Percentiles rank a stretch among this genome's conserved stretches.
Evolutionary conservation across 768 basidiomycete genomes (phyloP).

Genomic region (Suillus spraguei): DNA sequence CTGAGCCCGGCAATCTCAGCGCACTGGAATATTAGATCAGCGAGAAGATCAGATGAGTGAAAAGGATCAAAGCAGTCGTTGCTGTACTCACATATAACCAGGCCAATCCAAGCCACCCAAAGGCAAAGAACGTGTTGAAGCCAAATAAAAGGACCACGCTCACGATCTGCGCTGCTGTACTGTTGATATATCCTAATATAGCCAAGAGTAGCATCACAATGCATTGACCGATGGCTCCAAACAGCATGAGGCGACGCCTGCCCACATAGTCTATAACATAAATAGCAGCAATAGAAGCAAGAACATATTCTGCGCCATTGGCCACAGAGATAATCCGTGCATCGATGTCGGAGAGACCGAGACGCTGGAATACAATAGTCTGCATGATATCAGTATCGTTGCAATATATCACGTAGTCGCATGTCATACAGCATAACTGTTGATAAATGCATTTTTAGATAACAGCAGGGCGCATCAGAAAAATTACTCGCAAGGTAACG

Average conservation of each 20-base stretch:
- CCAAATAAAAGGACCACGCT: slow-evolving; percentile 31
- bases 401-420: background rate
- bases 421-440: slow-evolving; percentile 17
- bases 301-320: slow-evolving; percentile 43
- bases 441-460: background rate
- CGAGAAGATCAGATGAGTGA: background rate
- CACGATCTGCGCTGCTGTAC: slow-evolving; percentile 24
- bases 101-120: slow-evolving; percentile 40
- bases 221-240: slow-evolving; percentile 42
- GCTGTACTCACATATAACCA: slow-evolving; percentile 31
- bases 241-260: slow-evolving; percentile 47
- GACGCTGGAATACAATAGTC: slow-evolving; percentile 18
- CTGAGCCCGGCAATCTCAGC: slow-evolving; percentile 33
- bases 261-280: slow-evolving; percentile 51
- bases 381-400: slow-evolving; percentile 8
- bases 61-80: background rate
- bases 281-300: slow-evolving; percentile 52
- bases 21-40: slow-evolving; percentile 17
- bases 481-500: slow-evolving; percentile 26
- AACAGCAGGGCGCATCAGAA: background rate
- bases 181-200: slow-evolving; percentile 26
- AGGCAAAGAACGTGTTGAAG: slow-evolving; percentile 40
- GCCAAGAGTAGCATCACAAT: slow-evolving; percentile 34
- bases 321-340: slow-evolving; percentile 34
- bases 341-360: slow-evolving; percentile 27